These are phyloP conservation scores for Cladochytrium tenue DNA, from an alignment of 371 early-diverging fungal genomes.

Conservation along the genomic window DNA sequence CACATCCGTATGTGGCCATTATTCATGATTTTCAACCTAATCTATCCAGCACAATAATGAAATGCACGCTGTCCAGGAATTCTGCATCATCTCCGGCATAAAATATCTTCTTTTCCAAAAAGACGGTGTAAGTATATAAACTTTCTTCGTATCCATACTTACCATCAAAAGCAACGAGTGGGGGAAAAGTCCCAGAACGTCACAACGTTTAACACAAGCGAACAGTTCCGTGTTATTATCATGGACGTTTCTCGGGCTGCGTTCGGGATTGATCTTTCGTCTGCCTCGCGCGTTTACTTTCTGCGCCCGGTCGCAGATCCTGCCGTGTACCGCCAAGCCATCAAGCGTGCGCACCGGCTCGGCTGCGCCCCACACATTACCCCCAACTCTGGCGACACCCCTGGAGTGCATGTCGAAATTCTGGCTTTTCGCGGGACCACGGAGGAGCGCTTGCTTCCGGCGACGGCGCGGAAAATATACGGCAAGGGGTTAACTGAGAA, in stretches of 20 bases:
- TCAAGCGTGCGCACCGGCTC: slow-evolving; percentile 88
- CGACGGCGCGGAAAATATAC: slow-evolving; percentile 17
- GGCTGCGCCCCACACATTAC: slow-evolving; percentile 76
- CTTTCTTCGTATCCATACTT: not conserved
- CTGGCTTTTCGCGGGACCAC: slow-evolving; percentile 68
- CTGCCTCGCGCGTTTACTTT: slow-evolving; percentile 65
- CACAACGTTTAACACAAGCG: slow-evolving; percentile 73
- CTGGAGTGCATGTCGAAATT: slow-evolving; percentile 80
- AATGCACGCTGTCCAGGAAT: slow-evolving; percentile 11
- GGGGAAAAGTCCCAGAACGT: slow-evolving; percentile 46
- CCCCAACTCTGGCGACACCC: no score
- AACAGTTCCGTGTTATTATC: slow-evolving; percentile 63
- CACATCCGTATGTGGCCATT: slow-evolving; percentile 17
- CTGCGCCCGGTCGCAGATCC: slow-evolving; percentile 57
- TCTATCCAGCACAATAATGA: slow-evolving; percentile 8
- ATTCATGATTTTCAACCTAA: slow-evolving; percentile 1
- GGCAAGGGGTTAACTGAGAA: not conserved
- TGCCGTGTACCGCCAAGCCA: slow-evolving; percentile 62
- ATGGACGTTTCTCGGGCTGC: slow-evolving; percentile 72
- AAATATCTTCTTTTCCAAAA: slow-evolving; percentile 13
- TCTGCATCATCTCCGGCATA: slow-evolving; percentile 15
- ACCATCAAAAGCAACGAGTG: slow-evolving; percentile 11
- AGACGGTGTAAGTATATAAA: slow-evolving; percentile 5
- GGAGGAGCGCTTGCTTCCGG: slow-evolving; percentile 57
- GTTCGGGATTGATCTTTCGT: slow-evolving; percentile 73